Evolutionary conservation across 2,329 filamentous ascomycete genomes (phyloP).

Genomic region (Fusarium mangiferae): DNA sequence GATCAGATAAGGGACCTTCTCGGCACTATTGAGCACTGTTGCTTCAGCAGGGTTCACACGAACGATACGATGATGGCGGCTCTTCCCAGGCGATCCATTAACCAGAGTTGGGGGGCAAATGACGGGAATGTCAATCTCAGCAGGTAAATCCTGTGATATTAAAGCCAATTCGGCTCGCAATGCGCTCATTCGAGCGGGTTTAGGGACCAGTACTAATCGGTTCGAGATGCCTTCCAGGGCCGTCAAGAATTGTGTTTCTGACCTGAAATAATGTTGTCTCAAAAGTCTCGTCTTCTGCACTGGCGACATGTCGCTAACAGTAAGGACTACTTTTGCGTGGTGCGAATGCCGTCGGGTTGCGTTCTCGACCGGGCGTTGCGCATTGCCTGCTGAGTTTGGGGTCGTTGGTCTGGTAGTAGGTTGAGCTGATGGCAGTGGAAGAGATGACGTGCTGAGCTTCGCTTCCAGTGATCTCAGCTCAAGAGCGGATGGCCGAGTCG

Average conservation of each 20-base stretch:
- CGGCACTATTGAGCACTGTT: constrained; percentile 86
- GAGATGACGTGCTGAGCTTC: constrained; percentile 73
- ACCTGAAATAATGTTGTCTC: constrained; percentile 84
- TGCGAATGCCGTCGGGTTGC: constrained; percentile 70
- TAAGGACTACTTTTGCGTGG: constrained; percentile 65
- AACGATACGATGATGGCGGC: constrained; percentile 84
- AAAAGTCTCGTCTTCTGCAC: constrained; percentile 77
- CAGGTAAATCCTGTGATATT: constrained; percentile 82
- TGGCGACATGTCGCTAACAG: constrained; percentile 69
- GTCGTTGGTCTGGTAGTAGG: constrained; percentile 65
- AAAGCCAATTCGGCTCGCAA: constrained; percentile 82
- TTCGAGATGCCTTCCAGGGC: constrained; percentile 87
- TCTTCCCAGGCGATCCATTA: constrained; percentile 78
- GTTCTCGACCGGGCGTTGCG: constrained; percentile 58
- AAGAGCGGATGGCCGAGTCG: constrained; percentile 60
- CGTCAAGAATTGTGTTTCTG: constrained; percentile 81
- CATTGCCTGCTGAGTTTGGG: constrained; percentile 65
- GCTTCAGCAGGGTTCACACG: constrained; percentile 85
- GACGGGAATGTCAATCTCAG: constrained; percentile 84
- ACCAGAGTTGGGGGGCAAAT: constrained; percentile 81
- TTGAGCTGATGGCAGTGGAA: constrained; percentile 70
- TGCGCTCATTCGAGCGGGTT: constrained; percentile 82
- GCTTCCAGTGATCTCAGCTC: constrained; percentile 67
- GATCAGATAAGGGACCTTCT: constrained; percentile 84
- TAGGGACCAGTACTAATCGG: constrained; percentile 83